Base-by-base conservation (phyloP, 768 basidiomycete species). In the Mycena indigotica region DNA sequence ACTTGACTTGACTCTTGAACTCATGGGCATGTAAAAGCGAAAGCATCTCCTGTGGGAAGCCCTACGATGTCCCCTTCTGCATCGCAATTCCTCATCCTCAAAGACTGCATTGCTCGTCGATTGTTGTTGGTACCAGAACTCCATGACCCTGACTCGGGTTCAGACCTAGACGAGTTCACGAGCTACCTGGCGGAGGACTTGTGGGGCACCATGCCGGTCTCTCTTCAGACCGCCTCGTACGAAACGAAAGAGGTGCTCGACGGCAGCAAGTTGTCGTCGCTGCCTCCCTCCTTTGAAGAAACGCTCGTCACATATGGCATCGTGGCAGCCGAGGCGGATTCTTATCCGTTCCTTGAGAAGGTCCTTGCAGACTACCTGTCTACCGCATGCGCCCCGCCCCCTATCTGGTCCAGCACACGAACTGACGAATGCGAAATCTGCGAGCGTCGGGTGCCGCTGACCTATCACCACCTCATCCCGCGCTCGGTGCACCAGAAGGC, bases 381-480 rank as follows among this genome's bases (percentile, higher is more conserved):
- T 1, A 75, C 81, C 25, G 77, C 75, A 0, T 79, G 75, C 50
- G 77, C 79, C 4, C 77, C 82, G 1, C 81, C 80, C 12, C 82
- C 81, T 0, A 70, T 75, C 6, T 85, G 84, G 84, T 74, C 73
- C 13, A 70, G 74, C 13, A 85, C 85, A 23, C 74, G 84, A 5
- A 77, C 79, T 25, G 71, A 60, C 17, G 80, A 80, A 61, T 86
- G 85, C 70, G 83, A 85, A 71, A 81, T 87, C 24, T 87, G 85
- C 66, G 76, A 77, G 60, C 74, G 84, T n/a, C 75, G 74, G 50
- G 76, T 84, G 2, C 81, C 80, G 12, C 69, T 85, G 64, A 85
- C 84, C 19, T 86, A 84, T 64, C 84, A 85, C 66, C 84, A 85
- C 57, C 75, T 86, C 28, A 82, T 86, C 44, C 84, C 84, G 2